Conservation (phyloP, 2,329 filamentous ascomycete genomes). For the Xylariales sp. region DNA sequence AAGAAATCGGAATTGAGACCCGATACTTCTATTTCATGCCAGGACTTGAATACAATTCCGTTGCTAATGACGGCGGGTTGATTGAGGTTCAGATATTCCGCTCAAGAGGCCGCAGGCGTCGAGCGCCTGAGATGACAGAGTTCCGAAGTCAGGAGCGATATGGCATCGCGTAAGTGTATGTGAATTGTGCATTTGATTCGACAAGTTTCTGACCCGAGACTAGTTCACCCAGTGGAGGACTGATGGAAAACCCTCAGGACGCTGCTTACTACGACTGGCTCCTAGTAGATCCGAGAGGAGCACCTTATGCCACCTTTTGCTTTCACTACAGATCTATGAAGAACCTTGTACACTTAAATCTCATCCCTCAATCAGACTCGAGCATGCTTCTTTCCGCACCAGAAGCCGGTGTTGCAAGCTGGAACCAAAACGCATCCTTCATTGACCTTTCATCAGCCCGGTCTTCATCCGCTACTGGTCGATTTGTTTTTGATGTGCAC, state of each 20-base stretch:
- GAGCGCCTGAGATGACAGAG: constrained; percentile 34
- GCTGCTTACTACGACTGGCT: constrained; percentile 48
- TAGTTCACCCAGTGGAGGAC: constrained; percentile 48
- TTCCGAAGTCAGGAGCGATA: constrained; percentile 45
- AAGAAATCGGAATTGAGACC: constrained; percentile 39
- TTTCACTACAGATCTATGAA: constrained; percentile 54
- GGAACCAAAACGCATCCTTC: too few relatives aligned
- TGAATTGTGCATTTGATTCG: neutral
- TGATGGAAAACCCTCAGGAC: constrained; percentile 47
- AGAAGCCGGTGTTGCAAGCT: too few relatives aligned
- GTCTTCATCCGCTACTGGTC: constrained; percentile 3
- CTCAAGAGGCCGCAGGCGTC: constrained; percentile 40
- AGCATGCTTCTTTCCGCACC: too few relatives aligned
- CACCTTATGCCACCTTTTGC: constrained; percentile 47
- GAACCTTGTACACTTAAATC: constrained; percentile 41
- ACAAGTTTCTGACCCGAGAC: neutral
- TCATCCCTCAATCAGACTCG: constrained; percentile 31
- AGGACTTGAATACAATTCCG: constrained; percentile 27
- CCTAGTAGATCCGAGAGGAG: constrained; percentile 45
- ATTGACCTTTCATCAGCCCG: too few relatives aligned
- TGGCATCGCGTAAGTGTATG: constrained; percentile 45
- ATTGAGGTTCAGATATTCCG: constrained; percentile 51
- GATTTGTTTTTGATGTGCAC: too few relatives aligned
- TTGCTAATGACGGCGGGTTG: constrained; percentile 49
- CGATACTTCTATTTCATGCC: constrained; percentile 47